These are phyloP conservation scores for Podospora sp. DNA, from an alignment of 495 filamentous ascomycete species.

Conservation along the genomic window DNA sequence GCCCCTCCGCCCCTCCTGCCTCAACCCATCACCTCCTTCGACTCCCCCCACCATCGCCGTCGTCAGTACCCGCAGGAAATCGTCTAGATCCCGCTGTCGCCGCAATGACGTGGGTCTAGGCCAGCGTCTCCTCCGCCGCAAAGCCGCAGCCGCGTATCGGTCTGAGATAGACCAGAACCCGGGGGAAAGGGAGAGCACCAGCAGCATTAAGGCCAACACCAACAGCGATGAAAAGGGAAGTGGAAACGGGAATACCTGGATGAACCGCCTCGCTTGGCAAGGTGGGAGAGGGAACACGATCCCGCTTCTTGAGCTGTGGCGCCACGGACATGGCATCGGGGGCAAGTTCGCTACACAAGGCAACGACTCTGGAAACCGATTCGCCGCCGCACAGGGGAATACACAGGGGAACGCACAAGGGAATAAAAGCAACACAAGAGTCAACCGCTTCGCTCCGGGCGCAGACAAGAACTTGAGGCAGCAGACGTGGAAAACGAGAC, in stretches of 20 bases:
- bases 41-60: background rate
- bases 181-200: background rate
- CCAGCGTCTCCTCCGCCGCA: constrained; percentile 36
- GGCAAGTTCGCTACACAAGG: too few relatives aligned
- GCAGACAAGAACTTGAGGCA: background rate
- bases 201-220: background rate
- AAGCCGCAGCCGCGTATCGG: constrained; percentile 34
- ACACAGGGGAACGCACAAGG: too few relatives aligned
- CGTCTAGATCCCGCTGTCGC: background rate
- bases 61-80: background rate
- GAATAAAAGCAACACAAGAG: too few relatives aligned
- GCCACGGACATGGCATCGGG: too few relatives aligned
- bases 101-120: constrained; percentile 25
- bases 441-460: background rate
- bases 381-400: too few relatives aligned
- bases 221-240: too few relatives aligned
- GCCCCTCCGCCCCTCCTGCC: background rate
- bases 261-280: too few relatives aligned
- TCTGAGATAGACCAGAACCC: constrained; percentile 9
- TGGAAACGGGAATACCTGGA: too few relatives aligned
- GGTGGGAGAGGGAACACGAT: background rate
- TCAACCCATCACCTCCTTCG: background rate
- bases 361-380: too few relatives aligned
- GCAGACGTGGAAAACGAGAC: background rate
- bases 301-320: too few relatives aligned